A percentile compares a stretch with the other conserved stretches of the same genome.
phyloP scores from a whole-genome alignment of 1,284 basidiomycete genomes.

The Rhodotorula sp. region DNA sequence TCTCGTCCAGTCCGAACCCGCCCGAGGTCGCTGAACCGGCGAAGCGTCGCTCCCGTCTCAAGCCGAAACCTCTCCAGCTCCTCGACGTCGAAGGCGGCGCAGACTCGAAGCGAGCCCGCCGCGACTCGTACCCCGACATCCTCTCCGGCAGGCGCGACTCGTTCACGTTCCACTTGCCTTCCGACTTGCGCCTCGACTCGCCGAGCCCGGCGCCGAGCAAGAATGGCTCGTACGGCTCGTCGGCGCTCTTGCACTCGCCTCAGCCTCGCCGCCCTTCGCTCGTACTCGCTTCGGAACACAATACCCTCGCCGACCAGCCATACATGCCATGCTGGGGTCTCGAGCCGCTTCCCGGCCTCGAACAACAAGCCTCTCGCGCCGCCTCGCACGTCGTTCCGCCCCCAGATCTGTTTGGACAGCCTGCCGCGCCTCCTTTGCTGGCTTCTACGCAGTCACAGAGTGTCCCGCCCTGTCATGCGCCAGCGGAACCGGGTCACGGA shows the following conservation, averaged over 20 bases:
- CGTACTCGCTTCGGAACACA: background rate
- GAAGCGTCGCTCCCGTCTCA: background rate
- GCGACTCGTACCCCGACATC: background rate
- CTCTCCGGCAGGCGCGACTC: slow-evolving; percentile 14
- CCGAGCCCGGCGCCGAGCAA: background rate
- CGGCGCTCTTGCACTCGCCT: background rate
- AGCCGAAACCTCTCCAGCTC: background rate
- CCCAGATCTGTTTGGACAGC: no score
- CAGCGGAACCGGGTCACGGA: background rate
- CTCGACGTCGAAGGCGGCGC: no score
- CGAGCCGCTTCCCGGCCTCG: background rate
- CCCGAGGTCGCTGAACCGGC: no score
- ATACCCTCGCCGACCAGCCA: background rate
- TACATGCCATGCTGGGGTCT: background rate
- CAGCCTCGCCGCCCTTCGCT: background rate
- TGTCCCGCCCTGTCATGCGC: background rate
- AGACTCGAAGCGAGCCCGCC: background rate
- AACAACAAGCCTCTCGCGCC: background rate
- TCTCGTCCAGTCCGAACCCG: no score
- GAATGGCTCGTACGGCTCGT: background rate
- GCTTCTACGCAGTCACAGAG: background rate
- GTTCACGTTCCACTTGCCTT: slow-evolving; percentile 24
- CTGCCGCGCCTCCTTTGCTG: no score
- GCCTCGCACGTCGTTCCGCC: no score
- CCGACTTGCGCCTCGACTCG: background rate